Base-by-base conservation (phyloP, 257 asterid species). In the Osmanthus fragrans region DNA sequence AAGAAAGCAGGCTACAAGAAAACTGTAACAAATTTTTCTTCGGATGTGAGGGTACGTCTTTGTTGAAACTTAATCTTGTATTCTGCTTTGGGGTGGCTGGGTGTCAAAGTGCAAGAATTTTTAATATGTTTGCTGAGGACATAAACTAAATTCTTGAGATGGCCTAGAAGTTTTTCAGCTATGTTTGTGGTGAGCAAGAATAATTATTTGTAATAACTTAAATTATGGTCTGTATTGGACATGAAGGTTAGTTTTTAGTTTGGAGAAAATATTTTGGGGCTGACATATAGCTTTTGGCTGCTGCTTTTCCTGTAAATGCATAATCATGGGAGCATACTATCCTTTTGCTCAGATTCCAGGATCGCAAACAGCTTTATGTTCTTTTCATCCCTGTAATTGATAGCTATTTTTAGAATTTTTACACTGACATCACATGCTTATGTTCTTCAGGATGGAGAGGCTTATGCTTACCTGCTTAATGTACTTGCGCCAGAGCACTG, bases 401-500 rank as follows among this genome's bases (percentile, higher is more conserved):
- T 25, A 63, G 34, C 69, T 56, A 36, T 13, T 72, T 63, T 34
- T 9, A 23, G 64, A 7, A 49, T 69, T 64, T 42, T 23, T 70
- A 37, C 27, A n/a, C 56, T 71, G 68, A 39, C 34, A 63, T 74
- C 19, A 34, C 37, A n/a, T 76, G 65, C 72, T 77, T 74, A n/a
- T 83, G 40, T 77, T 81, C 42, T 82, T 82, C 86, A 95, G 99
- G 99, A 95, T 81, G 99, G 97, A 81, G 98, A 95, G 87, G 99
- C 99, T 64, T 95, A 91, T 83, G 89, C 97, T 18, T 95, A 95
- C 90, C 88, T 95, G 85, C 99, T 95, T 80, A 95, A 92, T 74
- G 97, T 90, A 77, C 99, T 95, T 84, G 99, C 99, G 33, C 99
- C 97, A n/a, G 99, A 95, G 83, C 91, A 90, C 76, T 92, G 97